These are phyloP conservation scores for Litchi chinensis DNA, from an alignment of 345 rosid genomes.

Conservation along the genomic window DNA sequence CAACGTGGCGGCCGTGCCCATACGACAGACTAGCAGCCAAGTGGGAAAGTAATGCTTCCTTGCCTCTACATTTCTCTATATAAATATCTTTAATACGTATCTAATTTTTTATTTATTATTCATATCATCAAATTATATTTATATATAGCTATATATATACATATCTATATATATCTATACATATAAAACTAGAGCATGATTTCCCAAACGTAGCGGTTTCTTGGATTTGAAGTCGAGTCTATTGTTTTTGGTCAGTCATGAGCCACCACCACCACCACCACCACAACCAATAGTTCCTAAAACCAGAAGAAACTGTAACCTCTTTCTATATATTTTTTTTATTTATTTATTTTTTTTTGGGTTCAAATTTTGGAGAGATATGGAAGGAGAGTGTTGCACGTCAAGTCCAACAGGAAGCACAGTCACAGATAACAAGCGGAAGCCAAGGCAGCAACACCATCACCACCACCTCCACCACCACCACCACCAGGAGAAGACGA, in stretches of 20 bases:
- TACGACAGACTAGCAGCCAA: conserved; percentile 57
- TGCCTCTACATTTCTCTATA: conserved; percentile 8
- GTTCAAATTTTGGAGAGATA: not conserved
- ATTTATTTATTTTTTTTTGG: not conserved
- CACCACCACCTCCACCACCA: conserved; percentile 13
- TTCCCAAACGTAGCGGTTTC: not conserved
- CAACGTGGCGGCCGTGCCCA: conserved; percentile 68
- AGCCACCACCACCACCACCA: not conserved
- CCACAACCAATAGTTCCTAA: not conserved
- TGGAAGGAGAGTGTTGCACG: conserved; percentile 35
- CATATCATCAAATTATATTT: conserved; percentile 1
- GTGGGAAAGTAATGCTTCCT: conserved; percentile 32
- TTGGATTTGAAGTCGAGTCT: not conserved
- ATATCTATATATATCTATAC: too few species aligned
- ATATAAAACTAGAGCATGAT: not conserved
- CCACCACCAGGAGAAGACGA: conserved; percentile 25
- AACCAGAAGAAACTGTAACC: not conserved
- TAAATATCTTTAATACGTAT: not conserved
- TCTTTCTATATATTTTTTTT: not conserved
- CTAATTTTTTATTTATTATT: not conserved
- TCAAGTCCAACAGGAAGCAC: conserved; percentile 16
- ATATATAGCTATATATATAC: not conserved
- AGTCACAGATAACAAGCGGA: conserved; percentile 26
- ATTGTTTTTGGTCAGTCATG: not conserved
- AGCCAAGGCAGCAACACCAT: conserved; percentile 32